Evolutionary conservation across 1,139 yeast species (phyloP).

Genomic region (Saccharomycopsis phalli): DNA sequence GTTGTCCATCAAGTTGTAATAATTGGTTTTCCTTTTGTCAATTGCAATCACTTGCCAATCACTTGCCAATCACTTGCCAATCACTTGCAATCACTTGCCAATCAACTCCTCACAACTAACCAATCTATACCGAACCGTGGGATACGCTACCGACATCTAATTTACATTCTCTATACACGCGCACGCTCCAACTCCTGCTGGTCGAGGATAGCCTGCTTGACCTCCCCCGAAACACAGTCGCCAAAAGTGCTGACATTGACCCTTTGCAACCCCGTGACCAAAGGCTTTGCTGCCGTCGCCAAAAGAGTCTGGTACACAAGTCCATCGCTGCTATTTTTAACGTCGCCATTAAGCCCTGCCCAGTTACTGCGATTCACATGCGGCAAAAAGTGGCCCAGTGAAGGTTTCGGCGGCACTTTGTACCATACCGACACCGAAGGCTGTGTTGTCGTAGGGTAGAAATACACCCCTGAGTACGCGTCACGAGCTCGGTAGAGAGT

Average conservation of each 20-base stretch:
- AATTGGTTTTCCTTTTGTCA: no score
- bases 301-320: conserved; percentile 46
- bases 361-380: conserved; percentile 14
- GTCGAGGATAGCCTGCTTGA: conserved; percentile 51
- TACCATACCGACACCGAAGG: conserved; percentile 39
- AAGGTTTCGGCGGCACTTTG: conserved; percentile 22
- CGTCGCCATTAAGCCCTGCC: conserved; percentile 16
- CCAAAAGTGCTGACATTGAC: conserved; percentile 52
- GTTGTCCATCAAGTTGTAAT: no score
- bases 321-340: conserved; percentile 25
- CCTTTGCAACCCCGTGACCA: conserved; percentile 54
- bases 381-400: conserved; percentile 16
- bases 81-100: no score
- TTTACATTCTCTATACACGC: no score
- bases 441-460: conserved; percentile 70
- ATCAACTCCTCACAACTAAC: no score
- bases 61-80: no score
- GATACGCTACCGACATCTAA: no score
- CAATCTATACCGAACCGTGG: no score
- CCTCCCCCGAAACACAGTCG: conserved; percentile 47
- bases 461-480: conserved; percentile 70
- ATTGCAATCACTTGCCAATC: no score
- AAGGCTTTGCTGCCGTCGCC: conserved; percentile 35
- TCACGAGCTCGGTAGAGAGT: conserved; percentile 41
- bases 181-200: conserved; percentile 54